phyloP scores from a whole-genome alignment of 805 yeast species.

The Nakazawaea holstii region DNA sequence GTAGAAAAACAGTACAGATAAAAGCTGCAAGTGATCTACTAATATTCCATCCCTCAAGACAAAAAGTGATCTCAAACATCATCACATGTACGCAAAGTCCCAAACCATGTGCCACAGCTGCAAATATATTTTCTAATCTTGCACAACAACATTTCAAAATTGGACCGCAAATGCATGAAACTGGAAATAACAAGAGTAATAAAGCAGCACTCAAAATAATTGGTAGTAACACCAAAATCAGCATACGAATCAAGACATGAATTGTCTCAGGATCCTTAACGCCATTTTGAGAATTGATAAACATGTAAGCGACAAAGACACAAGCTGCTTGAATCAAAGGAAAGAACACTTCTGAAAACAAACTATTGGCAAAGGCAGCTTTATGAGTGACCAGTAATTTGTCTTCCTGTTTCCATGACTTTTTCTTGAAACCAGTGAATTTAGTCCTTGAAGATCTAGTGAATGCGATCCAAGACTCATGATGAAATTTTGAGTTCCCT shows the following conservation, averaged over 20 bases:
- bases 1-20: conserved; percentile 31
- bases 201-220: conserved; percentile 32
- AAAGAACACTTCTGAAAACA: conserved; percentile 74
- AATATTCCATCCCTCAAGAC: conserved; percentile 37
- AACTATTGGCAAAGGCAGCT: conserved; percentile 71
- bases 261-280: conserved; percentile 46
- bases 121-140: conserved; percentile 28
- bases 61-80: conserved; percentile 30
- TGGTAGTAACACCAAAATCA: conserved; percentile 47
- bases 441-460: conserved; percentile 77
- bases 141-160: conserved; percentile 24
- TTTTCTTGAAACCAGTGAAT: conserved; percentile 83
- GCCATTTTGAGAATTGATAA: conserved; percentile 85
- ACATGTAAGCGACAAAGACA: conserved; percentile 67
- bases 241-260: conserved; percentile 58
- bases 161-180: conserved; percentile 35
- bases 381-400: conserved; percentile 53
- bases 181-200: conserved; percentile 25
- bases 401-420: conserved; percentile 50
- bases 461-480: conserved; percentile 75
- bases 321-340: conserved; percentile 68
- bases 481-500: conserved; percentile 65
- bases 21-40: conserved; percentile 33
- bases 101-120: conserved; percentile 33
- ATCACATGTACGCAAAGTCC: conserved; percentile 29